Evolutionary conservation across 1,284 basidiomycete species (phyloP), one percentile per base, ranked within the genome.

Genomic region (Takashimella tepidaria): DNA sequence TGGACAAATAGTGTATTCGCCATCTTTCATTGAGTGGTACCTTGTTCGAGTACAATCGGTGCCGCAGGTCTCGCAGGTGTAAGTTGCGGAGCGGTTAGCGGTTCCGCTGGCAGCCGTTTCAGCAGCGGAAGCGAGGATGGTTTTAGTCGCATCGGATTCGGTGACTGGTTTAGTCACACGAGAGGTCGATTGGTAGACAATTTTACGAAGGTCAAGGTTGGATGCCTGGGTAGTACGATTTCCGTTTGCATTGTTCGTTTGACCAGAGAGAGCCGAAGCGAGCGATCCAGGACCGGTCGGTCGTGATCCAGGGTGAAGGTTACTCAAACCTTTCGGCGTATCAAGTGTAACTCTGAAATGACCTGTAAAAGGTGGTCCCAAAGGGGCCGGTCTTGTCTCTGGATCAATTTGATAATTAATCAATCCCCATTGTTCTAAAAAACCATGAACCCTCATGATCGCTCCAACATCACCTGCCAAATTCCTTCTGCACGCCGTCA

Each of bases 361-460:
- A 27, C 96, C 95, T 0, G 95, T 98, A 75, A 98, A 98, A 22
- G 96, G 96, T 24, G 95, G 96, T 6, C 89, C 92, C 11, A 98
- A 83, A 0, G 93, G 84, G 1, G 95, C 89, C 5, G 95, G 96
- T 53, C 93, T 83, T 56, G 92, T 88, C 69, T 98, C 95, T 31
- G 93, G 92, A 78, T 99, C 95, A 67, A 98, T 90, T 92, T 98
- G 70, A 72, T 99, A 99, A 79, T 99, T 99, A 73, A 99, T 88
- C 56, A 99, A 80, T 0, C 96, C 95, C 95, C 95, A 99, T 71
- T 98, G 95, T 75, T 98, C 96, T 42, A 99, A 81, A 75, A 99
- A 98, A 16, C 92, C 93, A 74, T 99, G 95, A 0, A 98, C 95
- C 50, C 96, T 84, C 93, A 98, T 97, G 70, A 98, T 91, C 23